Evolutionary conservation across 169 alveolate genomes (phyloP).

Genomic region (Eimeria brunetti): DNA sequence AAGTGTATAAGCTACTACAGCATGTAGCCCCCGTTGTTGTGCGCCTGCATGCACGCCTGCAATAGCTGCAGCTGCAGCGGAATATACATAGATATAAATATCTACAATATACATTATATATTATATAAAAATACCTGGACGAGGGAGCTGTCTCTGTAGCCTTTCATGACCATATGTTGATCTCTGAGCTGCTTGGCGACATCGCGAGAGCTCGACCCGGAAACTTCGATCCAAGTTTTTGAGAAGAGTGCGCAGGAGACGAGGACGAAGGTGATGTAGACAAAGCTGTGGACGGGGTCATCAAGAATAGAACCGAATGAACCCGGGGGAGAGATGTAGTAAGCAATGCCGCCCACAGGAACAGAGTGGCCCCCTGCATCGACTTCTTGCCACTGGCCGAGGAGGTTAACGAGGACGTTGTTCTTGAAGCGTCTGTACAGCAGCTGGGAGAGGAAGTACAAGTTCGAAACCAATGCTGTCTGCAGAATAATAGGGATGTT

Average conservation of each 20-base stretch:
- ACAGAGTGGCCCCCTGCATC: constrained; percentile 97
- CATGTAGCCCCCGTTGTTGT: no score
- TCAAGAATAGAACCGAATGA: constrained; percentile 93
- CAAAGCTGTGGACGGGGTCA: constrained; percentile 98
- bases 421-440: constrained; percentile 98
- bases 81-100: background rate
- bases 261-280: constrained; percentile 98
- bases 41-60: no score
- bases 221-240: constrained; percentile 99
- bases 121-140: constrained; percentile 80
- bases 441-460: constrained; percentile 99
- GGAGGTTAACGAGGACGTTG: constrained; percentile 94
- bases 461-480: constrained; percentile 97
- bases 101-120: no score
- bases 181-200: constrained; percentile 99
- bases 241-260: constrained; percentile 99
- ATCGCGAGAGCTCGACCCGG: constrained; percentile 99
- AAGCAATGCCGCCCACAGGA: constrained; percentile 99
- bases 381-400: constrained; percentile 98
- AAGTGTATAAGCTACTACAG: no score
- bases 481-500: constrained; percentile 99
- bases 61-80: no score
- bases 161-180: constrained; percentile 96
- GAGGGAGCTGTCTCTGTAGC: constrained; percentile 93
- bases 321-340: constrained; percentile 99